Evolutionary conservation across 768 basidiomycete species (phyloP).

Genomic region (Pleurotus salmoneostramineus): DNA sequence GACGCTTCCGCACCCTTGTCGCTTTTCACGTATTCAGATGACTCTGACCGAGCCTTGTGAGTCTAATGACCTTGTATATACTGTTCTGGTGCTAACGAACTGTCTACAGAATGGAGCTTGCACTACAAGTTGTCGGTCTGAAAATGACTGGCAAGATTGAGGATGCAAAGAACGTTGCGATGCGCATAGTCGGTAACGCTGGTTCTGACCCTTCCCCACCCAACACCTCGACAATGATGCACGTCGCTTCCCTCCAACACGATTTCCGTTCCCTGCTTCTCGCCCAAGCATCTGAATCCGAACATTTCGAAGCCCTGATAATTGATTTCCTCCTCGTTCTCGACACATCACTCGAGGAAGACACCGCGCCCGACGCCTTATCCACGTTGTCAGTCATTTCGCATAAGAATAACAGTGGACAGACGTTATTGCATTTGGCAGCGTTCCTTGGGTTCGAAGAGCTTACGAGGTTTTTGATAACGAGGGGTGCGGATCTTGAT

Average conservation of each 20-base stretch:
- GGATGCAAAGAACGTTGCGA: constrained; percentile 88
- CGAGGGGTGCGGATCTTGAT: constrained; percentile 74
- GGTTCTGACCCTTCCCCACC: constrained; percentile 46
- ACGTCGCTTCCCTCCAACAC: constrained; percentile 43
- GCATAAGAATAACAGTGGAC: constrained; percentile 64
- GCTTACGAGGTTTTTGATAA: constrained; percentile 69
- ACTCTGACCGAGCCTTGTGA: constrained; percentile 84
- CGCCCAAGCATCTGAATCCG: constrained; percentile 46
- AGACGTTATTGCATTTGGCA: constrained; percentile 88
- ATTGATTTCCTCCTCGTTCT: constrained; percentile 79
- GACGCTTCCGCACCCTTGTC: constrained; percentile 48
- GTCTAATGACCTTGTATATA: constrained; percentile 30
- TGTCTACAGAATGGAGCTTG: constrained; percentile 81
- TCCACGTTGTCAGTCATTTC: constrained; percentile 60
- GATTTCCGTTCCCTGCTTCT: constrained; percentile 59
- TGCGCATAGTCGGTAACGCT: constrained; percentile 85
- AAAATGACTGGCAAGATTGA: constrained; percentile 97
- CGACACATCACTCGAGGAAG: constrained; percentile 53
- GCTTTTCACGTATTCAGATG: constrained; percentile 88
- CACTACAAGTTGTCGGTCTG: constrained; percentile 90
- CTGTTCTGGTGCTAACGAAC: constrained; percentile 10
- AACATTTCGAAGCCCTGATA: constrained; percentile 72
- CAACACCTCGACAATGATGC: constrained; percentile 42
- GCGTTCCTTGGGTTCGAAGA: constrained; percentile 72
- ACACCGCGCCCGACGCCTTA: constrained; percentile 33